Evolutionary conservation across 345 rosid species (phyloP), one percentile per base, ranked within the genome.

Genomic region (Brassica cretica): DNA sequence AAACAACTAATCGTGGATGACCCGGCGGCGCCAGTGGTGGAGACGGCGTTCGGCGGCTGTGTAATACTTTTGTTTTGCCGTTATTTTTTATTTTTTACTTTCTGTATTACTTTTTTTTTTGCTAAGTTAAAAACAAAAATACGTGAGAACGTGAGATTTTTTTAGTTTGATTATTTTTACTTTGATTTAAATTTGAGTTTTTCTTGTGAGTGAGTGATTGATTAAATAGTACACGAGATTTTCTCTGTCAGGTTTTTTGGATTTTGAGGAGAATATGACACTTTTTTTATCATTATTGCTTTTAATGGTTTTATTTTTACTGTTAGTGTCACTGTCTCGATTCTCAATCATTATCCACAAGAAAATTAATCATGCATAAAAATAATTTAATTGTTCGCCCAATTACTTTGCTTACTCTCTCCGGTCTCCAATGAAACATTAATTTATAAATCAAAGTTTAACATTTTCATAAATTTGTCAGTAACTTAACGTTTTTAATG

Each of bases 201-300:
- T 84, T 84, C 81, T 70, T 73, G 87, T 64, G 88, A 82, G 90
- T 84, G 88, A 82, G 90, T 84, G 96, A 78, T 88, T 87, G 84
- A 82, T 84, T 74, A 74, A 74, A 69, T 68, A 79, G 82, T 79
- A 79, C 78, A 69, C 78, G 71, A 74, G 82, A 79, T 74, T 79
- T 79, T 79, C 29, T 79, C 68, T 74, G 82, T 80, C 82, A 80
- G 82, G 74, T 74, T 74, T 79, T 80, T 69, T 70, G 75, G 79
- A 80, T 69, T 80, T 80, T 80, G 82, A 80, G 82, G 79, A 80
- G 79, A 80, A 74, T 74, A 70, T 74, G 75, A 74, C 79, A 74
- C 75, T 68, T 69, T 68, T 69, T 78, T 72, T 66, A 73, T 79
- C 67, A 68, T 78, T 72, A 65, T 66, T 60, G 3, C 68, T 66